These are phyloP conservation scores for Periconia digitata DNA, from an alignment of 2,329 filamentous ascomycete genomes.

Conservation along the genomic window DNA sequence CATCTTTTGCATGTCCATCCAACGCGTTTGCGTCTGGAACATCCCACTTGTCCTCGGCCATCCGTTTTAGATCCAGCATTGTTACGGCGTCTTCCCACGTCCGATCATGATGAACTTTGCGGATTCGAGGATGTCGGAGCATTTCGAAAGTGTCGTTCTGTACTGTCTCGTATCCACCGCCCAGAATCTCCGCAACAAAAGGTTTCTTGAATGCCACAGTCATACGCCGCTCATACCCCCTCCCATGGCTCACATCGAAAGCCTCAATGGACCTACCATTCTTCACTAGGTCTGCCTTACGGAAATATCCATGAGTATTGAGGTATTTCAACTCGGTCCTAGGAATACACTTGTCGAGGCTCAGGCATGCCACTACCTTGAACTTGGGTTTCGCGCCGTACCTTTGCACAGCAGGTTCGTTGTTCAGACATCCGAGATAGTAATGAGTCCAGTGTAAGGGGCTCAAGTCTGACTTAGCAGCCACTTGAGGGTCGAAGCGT, in stretches of 20 bases:
- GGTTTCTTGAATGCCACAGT: constrained; percentile 66
- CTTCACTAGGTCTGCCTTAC: constrained; percentile 27
- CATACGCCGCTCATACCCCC: constrained; percentile 30
- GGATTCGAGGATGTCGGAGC: constrained; percentile 73
- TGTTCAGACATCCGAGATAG: constrained; percentile 73
- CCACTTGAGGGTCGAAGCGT: constrained; percentile 66
- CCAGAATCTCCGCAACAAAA: constrained; percentile 77
- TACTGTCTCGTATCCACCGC: constrained; percentile 75
- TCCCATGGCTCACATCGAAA: constrained; percentile 26
- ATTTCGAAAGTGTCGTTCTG: constrained; percentile 71
- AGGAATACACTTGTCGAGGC: constrained; percentile 51
- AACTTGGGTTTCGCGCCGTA: constrained; percentile 61
- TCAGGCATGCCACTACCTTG: constrained; percentile 62
- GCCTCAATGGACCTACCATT: constrained; percentile 18
- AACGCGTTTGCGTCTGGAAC: constrained; percentile 27
- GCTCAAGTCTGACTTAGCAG: constrained; percentile 56
- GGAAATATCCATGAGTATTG: constrained; percentile 45
- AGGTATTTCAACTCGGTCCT: constrained; percentile 47
- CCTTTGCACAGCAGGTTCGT: constrained; percentile 61
- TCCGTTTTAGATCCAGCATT: constrained; percentile 68
- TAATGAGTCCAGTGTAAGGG: constrained; percentile 76
- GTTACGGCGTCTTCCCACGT: constrained; percentile 68
- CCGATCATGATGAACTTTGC: constrained; percentile 77
- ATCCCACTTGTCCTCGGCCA: constrained; percentile 59
- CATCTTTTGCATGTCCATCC: constrained; percentile 33